A percentile compares a stretch with the other conserved stretches of the same genome.
Conservation (phyloP, 108 stramenopile species). For the Stephanodiscus triporus region DNA sequence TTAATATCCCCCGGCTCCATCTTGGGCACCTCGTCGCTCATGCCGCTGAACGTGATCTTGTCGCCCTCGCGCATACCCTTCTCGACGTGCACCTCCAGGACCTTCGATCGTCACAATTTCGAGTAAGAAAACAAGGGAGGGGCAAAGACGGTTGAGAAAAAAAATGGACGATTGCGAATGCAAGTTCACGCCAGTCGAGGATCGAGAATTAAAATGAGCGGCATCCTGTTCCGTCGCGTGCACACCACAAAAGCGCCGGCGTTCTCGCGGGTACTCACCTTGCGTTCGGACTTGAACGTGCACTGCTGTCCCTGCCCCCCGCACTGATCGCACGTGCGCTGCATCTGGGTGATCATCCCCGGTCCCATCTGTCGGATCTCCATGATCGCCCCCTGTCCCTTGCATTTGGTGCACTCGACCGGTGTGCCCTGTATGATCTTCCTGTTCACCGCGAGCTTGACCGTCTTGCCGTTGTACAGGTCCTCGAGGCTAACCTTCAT, state of each 20-base stretch:
- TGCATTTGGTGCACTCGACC: conserved; percentile 70
- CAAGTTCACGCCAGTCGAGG: not conserved
- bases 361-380: conserved; percentile 89
- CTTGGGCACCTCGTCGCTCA: conserved; percentile 95
- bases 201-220: not conserved
- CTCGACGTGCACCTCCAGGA: conserved; percentile 91
- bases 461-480: conserved; percentile 96
- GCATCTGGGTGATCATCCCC: conserved; percentile 92
- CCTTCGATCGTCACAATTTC: not conserved
- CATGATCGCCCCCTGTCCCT: conserved; percentile 89
- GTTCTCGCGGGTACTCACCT: conserved; percentile 36
- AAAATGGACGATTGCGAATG: not conserved
- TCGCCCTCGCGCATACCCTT: conserved; percentile 94
- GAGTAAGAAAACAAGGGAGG: not conserved
- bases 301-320: conserved; percentile 75
- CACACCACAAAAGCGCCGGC: conserved; percentile 2
- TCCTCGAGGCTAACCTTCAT: conserved; percentile 93
- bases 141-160: not conserved
- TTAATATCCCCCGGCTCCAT: conserved; percentile 94
- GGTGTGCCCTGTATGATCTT: conserved; percentile 86
- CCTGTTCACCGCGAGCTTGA: conserved; percentile 88
- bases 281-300: conserved; percentile 76
- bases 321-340: conserved; percentile 76
- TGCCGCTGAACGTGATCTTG: conserved; percentile 89
- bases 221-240: not conserved